Evolutionary conservation across 805 yeast genomes (phyloP).

Genomic region (Saturnispora galanensis): DNA sequence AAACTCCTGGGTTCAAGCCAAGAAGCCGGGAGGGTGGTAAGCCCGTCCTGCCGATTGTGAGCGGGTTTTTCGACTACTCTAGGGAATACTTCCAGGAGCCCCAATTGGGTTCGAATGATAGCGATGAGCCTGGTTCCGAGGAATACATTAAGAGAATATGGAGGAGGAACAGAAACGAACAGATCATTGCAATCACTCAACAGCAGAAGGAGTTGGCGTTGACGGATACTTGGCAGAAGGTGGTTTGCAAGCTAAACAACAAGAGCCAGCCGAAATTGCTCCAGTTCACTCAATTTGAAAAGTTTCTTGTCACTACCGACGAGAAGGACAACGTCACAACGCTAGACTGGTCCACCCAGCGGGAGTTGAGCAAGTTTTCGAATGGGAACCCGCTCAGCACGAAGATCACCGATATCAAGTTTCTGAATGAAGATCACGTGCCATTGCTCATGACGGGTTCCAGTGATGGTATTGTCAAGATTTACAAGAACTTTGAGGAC

Average conservation of each 20-base stretch:
- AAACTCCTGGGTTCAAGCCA: constrained; percentile 45
- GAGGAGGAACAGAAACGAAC: constrained; percentile 85
- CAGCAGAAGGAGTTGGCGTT: constrained; percentile 77
- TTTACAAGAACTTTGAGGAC: constrained; percentile 68
- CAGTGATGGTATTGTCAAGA: constrained; percentile 86
- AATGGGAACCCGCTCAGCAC: constrained; percentile 85
- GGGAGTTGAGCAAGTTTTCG: constrained; percentile 57
- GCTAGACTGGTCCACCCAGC: constrained; percentile 74
- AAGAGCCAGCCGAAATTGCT: constrained; percentile 71
- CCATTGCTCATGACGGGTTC: constrained; percentile 83
- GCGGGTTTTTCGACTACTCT: constrained; percentile 63
- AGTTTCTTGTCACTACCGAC: constrained; percentile 68
- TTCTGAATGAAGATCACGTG: constrained; percentile 85
- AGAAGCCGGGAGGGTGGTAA: constrained; percentile 20
- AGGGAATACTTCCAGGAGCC: constrained; percentile 95
- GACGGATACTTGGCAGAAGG: constrained; percentile 76
- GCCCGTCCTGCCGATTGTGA: constrained; percentile 45
- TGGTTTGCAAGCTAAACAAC: constrained; percentile 50
- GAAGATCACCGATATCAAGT: constrained; percentile 74
- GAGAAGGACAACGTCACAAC: constrained; percentile 75
- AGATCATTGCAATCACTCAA: constrained; percentile 80
- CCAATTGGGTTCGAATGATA: constrained; percentile 74
- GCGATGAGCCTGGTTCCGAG: constrained; percentile 87
- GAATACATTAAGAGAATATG: constrained; percentile 75
- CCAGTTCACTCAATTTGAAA: constrained; percentile 84